Base-by-base conservation (phyloP, 805 yeast species). In the Candida pseudoglaebosa region DNA sequence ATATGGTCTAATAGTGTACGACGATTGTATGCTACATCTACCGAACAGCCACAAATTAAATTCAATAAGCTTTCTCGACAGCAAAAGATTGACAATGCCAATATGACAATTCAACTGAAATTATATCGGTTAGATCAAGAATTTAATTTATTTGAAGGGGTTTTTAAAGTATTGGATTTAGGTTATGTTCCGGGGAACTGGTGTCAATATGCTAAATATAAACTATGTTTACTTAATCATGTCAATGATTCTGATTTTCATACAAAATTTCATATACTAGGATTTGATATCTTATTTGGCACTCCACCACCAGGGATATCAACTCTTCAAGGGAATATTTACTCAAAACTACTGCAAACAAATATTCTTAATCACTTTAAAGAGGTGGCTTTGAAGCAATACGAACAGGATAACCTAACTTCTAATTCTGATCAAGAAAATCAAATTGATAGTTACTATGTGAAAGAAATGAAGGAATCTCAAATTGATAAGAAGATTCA, bases 251-350 rank as follows among this genome's bases (percentile, higher is more conserved):
- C 24, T 12, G 42, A 57, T 7, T 54, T 65, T 34, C 40, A 54
- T 35, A 37, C 46, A 18, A 61, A 53, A 26, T 67, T 72, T 46
- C 59, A 59, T 26, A 46, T 68, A 4, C 35, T 67, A 18, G 73
- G 71, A 20, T 52, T 64, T 39, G 74, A 93, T 61, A 70, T 93
- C 24, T 67, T 91, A 15, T 83, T 86, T 5, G 76, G 81, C 37
- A 70, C 73, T 13, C 96, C 97, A 0, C 95, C 96, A 0, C 52
- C 55, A 3, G 96, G 97, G 1, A 86, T 83, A 0, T 74, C 83
- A 6, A 65, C 90, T 0, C 71, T 90, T 37, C 98, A 93, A 54
- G 98, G 95, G 1, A 87, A 90, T 53, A 83, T 91, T n/a, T 66
- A 85, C 29, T 78, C 87, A 24, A 71, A 70, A 46, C 58, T 58